phyloP scores from a whole-genome alignment of 164 flowering plant genomes.

The Hamamelis virginiana region DNA sequence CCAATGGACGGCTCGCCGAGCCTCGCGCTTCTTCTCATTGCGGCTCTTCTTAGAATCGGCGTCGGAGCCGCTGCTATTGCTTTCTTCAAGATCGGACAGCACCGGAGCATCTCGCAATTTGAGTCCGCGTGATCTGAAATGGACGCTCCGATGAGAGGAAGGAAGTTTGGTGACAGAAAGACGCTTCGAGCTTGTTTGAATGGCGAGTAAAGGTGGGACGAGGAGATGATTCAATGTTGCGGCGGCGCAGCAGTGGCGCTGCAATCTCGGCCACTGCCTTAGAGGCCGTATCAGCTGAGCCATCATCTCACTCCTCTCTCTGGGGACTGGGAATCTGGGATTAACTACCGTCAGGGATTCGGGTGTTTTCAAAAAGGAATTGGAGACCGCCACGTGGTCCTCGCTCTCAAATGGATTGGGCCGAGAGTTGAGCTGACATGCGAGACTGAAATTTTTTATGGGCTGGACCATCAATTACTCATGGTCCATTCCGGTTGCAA shows the following conservation, averaged over 20 bases:
- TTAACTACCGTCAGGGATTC: no score
- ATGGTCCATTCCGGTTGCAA: no score
- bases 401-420: no score
- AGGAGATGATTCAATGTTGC: constrained; percentile 14
- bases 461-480: no score
- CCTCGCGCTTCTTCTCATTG: constrained; percentile 80
- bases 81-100: constrained; percentile 21
- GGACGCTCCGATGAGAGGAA: constrained; percentile 24
- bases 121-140: constrained; percentile 40
- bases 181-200: neutral
- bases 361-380: no score
- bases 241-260: constrained; percentile 22
- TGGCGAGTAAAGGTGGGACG: constrained; percentile 9
- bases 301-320: constrained; percentile 17
- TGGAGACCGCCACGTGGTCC: no score
- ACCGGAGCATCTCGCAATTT: constrained; percentile 21
- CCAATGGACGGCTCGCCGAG: constrained; percentile 79
- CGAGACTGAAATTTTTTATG: no score
- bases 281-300: constrained; percentile 40
- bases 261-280: constrained; percentile 36
- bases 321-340: no score
- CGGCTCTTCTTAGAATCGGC: constrained; percentile 50
- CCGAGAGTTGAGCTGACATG: no score
- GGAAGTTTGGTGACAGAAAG: constrained; percentile 16
- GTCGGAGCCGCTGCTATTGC: constrained; percentile 28